These are phyloP conservation scores for Didymella exigua DNA, from an alignment of 2,329 filamentous ascomycete species.

Conservation along the genomic window DNA sequence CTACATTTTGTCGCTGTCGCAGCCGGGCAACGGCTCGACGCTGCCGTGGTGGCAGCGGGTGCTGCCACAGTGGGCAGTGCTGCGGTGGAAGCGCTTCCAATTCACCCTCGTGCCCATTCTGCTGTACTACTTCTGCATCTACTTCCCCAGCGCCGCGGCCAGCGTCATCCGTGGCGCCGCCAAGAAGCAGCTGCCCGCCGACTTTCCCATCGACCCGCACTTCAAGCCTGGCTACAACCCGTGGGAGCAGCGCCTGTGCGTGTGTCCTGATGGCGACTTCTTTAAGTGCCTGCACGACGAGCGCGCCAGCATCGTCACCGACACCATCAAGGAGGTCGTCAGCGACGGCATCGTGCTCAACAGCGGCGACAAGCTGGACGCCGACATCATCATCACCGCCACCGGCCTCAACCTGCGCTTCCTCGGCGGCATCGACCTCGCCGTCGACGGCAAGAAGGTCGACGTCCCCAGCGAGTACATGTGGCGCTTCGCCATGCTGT, in stretches of 20 bases:
- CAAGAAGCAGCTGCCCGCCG: slow-evolving; percentile 58
- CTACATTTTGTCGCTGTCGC: slow-evolving; percentile 61
- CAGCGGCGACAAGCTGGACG: slow-evolving; percentile 55
- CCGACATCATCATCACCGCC: slow-evolving; percentile 69
- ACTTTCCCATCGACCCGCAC: slow-evolving; percentile 50
- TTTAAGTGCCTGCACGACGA: slow-evolving; percentile 59
- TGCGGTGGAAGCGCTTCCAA: slow-evolving; percentile 58
- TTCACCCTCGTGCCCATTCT: slow-evolving; percentile 57
- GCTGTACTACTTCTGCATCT: slow-evolving; percentile 58
- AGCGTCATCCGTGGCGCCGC: slow-evolving; percentile 56
- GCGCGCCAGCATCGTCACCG: slow-evolving; percentile 61
- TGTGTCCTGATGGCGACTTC: slow-evolving; percentile 67
- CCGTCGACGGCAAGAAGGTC: slow-evolving; percentile 58
- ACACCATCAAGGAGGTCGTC: slow-evolving; percentile 59
- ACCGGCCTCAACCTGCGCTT: slow-evolving; percentile 65
- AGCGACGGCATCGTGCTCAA: slow-evolving; percentile 56
- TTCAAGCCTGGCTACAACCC: slow-evolving; percentile 57
- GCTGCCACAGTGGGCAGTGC: slow-evolving; percentile 57
- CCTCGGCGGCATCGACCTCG: slow-evolving; percentile 58
- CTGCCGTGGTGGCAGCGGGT: slow-evolving; percentile 45
- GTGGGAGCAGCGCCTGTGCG: slow-evolving; percentile 76
- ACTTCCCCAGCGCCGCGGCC: slow-evolving; percentile 59
- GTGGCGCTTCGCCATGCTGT: slow-evolving; percentile 67
- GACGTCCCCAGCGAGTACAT: slow-evolving; percentile 58
- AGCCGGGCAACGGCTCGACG: slow-evolving; percentile 46